Evolutionary conservation across 2,329 filamentous ascomycete genomes (phyloP), one percentile per base, ranked within the genome.

Genomic region (Penicillium brevicompactum): DNA sequence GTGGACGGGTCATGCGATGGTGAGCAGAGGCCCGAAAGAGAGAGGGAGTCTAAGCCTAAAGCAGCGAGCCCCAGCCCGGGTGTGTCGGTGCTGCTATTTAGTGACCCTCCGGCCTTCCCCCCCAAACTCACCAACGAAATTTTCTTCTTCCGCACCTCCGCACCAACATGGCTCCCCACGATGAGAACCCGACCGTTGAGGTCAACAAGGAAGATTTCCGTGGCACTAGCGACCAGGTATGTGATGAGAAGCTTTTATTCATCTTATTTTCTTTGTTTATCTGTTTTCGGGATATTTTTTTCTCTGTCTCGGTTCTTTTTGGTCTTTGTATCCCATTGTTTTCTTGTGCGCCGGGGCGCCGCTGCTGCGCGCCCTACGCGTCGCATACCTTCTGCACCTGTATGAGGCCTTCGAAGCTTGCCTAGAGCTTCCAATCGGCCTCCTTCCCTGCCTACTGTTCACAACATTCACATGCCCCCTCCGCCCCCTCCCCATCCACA

Each of bases 221-320:
- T 57, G 83, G 87, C 70, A 91, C 92, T 46, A 85, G 91, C 68
- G 91, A 95, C 72, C 87, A 86, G 72, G 91, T 95, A 87, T 83
- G 89, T 18, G 18, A 18, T 18, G 18, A 18, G 18, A 18, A 18
- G 18, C 18, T 18, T 18, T 18, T 18, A 18, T 18, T 18, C 18
- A 41, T 47, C 51, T 51, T 30, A 11, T 34, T 30, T 37, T 37
- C 4, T n/a, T 37, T 5, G 4, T n/a, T n/a, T 37, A 4, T n/a
- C n/a, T n/a, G 2, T 4, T n/a, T 37, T n/a, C 13, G 11, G 6
- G 16, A 9, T 49, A 43, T 52, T 11, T 13, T 56, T 50, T 59
- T 43, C 61, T 49, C 61, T 59, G 45, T 51, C 55, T 47, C 37
- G 30, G 46, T 38, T 55, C 14, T 46, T 43, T 53, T 59, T 59